phyloP scores from a whole-genome alignment of 805 yeast species.

The Kluyveromyces dobzhanskii region DNA sequence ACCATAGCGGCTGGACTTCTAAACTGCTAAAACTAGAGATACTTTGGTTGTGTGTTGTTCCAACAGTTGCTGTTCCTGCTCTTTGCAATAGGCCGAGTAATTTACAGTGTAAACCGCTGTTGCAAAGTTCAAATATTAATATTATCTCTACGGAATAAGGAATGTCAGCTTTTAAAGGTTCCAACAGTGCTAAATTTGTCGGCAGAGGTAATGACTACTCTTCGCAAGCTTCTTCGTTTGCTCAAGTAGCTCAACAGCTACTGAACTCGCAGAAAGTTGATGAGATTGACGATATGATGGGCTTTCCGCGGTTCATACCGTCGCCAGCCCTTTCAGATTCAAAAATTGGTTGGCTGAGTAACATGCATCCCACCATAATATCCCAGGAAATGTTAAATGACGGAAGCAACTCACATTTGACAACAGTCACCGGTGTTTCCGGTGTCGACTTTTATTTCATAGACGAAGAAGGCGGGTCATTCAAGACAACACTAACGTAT shows the following conservation, averaged over 20 bases:
- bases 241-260: slow-evolving; percentile 31
- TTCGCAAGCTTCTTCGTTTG: slow-evolving; percentile 15
- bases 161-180: slow-evolving; percentile 34
- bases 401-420: slow-evolving; percentile 8
- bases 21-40: no score
- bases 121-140: no score
- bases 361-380: slow-evolving; percentile 83
- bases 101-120: no score
- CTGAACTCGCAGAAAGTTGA: slow-evolving; percentile 55
- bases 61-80: no score
- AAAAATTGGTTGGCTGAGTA: slow-evolving; percentile 75
- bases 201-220: slow-evolving; percentile 25
- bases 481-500: slow-evolving; percentile 73
- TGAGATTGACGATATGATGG: slow-evolving; percentile 72
- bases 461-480: slow-evolving; percentile 94
- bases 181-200: slow-evolving; percentile 45
- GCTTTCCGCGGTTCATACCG: slow-evolving; percentile 73
- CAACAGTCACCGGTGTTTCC: slow-evolving; percentile 48
- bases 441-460: slow-evolving; percentile 93
- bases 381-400: slow-evolving; percentile 34
- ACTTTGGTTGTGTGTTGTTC: no score
- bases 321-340: slow-evolving; percentile 38
- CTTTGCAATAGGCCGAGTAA: no score
- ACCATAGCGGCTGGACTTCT: no score
- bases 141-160: no score